phyloP scores from a whole-genome alignment of 441 rosid genomes.

The Raphanus hybrid region DNA sequence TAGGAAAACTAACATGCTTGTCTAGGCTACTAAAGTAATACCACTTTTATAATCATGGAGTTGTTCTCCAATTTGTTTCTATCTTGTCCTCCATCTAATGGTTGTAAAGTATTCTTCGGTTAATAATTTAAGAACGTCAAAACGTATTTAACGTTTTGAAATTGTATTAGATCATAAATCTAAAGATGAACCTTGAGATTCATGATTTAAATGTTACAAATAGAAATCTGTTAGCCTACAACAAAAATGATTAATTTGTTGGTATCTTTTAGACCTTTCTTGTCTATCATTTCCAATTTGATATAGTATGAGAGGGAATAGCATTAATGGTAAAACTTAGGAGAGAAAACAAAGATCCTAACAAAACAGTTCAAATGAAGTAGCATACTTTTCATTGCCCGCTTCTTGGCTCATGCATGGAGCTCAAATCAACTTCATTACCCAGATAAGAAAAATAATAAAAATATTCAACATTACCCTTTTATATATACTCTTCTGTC shows the following conservation, averaged over 20 bases:
- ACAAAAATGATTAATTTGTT: no score
- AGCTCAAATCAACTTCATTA: constrained; percentile 52
- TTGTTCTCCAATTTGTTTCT: not conserved
- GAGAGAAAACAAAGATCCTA: not conserved
- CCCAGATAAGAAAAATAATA: constrained; percentile 47
- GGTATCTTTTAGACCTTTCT: no score
- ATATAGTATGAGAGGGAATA: not conserved
- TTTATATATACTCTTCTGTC: not conserved
- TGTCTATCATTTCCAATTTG: not conserved
- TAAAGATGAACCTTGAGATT: no score
- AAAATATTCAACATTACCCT: not conserved
- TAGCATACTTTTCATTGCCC: constrained; percentile 15
- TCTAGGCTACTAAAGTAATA: not conserved
- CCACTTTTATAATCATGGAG: not conserved
- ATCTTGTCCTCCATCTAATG: no score
- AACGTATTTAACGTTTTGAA: no score
- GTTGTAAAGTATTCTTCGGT: no score
- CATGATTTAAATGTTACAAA: no score
- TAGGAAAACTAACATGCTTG: not conserved
- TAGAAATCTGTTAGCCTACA: no score
- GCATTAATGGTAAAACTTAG: not conserved
- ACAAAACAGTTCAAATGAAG: constrained; percentile 4
- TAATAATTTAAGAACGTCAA: no score
- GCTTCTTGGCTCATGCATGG: constrained; percentile 63
- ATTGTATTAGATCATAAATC: no score